Percentiles rank a stretch among this genome's conserved stretches.
These are phyloP conservation scores for Aquilaria sinensis DNA, from an alignment of 345 rosid genomes.

Conservation along the genomic window DNA sequence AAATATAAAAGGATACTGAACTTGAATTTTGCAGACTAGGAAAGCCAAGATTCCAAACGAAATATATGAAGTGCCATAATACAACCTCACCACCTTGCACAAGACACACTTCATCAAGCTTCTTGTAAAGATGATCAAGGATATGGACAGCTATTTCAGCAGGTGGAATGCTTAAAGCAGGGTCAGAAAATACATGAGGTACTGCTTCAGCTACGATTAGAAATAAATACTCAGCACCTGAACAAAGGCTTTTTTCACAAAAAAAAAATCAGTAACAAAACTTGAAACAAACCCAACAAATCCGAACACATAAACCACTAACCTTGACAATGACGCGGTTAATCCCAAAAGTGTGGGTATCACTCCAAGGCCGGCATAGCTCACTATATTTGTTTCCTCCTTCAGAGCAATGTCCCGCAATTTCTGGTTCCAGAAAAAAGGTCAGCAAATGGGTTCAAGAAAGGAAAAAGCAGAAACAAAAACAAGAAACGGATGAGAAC, in stretches of 20 bases:
- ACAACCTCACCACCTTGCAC: conserved; percentile 96
- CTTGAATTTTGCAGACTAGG: conserved; percentile 9
- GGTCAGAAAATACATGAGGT: conserved; percentile 52
- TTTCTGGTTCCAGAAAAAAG: conserved; percentile 27
- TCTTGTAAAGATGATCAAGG: conserved; percentile 74
- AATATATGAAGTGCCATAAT: conserved; percentile 10
- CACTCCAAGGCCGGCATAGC: conserved; percentile 24
- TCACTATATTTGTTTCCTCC: conserved; percentile 61
- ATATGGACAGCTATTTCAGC: conserved; percentile 61
- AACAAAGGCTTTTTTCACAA: conserved; percentile 43
- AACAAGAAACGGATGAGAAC: conserved; percentile 1
- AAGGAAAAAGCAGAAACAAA: conserved; percentile 4
- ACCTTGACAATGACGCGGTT: conserved; percentile 75
- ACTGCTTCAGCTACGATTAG: conserved; percentile 69
- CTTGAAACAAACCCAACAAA: conserved; percentile 12
- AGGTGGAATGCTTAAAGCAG: conserved; percentile 39
- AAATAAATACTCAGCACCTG: conserved; percentile 62
- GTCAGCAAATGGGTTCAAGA: conserved; percentile 9
- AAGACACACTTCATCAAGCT: conserved; percentile 74
- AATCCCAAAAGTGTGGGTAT: conserved; percentile 83
- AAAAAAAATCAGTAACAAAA: conserved; percentile 29
- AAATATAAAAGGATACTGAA: conserved; percentile 20
- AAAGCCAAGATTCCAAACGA: conserved; percentile 8
- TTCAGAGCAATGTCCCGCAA: conserved; percentile 74
- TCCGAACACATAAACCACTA: conserved; percentile 5